These are phyloP conservation scores for Lanmaoa rubissima DNA, from an alignment of 768 basidiomycete species.

Conservation along the genomic window DNA sequence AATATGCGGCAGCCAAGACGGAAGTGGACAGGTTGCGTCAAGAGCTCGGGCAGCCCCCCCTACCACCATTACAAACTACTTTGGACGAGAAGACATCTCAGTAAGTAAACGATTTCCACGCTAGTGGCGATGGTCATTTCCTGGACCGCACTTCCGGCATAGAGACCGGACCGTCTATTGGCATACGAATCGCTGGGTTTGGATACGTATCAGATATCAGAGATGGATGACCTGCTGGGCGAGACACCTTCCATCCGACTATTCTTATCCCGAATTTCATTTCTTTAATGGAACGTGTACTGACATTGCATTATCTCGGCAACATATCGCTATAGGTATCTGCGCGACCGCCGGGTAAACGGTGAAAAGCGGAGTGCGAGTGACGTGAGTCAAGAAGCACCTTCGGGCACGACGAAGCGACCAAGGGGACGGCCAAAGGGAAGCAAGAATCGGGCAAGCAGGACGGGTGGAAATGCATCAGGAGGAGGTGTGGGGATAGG, in stretches of 20 bases:
- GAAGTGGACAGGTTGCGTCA: conserved; percentile 75
- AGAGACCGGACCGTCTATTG: conserved; percentile 1
- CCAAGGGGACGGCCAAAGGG: conserved; percentile 69
- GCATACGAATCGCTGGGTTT: background rate
- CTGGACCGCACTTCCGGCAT: conserved; percentile 1
- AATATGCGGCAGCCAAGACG: conserved; percentile 68
- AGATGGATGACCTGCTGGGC: background rate
- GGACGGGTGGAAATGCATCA: conserved; percentile 14
- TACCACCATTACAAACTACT: conserved; percentile 69
- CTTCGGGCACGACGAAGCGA: conserved; percentile 40
- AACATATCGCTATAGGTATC: conserved; percentile 42
- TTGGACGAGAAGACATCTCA: conserved; percentile 65
- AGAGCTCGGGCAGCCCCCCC: conserved; percentile 73
- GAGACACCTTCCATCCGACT: background rate
- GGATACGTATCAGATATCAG: conserved; percentile 1
- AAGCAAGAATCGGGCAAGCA: conserved; percentile 52
- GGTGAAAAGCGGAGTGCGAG: conserved; percentile 38
- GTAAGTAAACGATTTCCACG: conserved; percentile 37
- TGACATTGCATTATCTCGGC: conserved; percentile 14
- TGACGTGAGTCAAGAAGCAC: conserved; percentile 31
- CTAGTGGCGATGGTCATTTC: conserved; percentile 1
- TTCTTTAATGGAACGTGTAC: conserved; percentile 11
- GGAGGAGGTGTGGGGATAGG: conserved; percentile 7
- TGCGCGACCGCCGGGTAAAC: conserved; percentile 59
- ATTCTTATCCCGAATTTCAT: conserved; percentile 1